Conservation (phyloP, 805 yeast genomes). For the Pichia pseudocactophila region DNA sequence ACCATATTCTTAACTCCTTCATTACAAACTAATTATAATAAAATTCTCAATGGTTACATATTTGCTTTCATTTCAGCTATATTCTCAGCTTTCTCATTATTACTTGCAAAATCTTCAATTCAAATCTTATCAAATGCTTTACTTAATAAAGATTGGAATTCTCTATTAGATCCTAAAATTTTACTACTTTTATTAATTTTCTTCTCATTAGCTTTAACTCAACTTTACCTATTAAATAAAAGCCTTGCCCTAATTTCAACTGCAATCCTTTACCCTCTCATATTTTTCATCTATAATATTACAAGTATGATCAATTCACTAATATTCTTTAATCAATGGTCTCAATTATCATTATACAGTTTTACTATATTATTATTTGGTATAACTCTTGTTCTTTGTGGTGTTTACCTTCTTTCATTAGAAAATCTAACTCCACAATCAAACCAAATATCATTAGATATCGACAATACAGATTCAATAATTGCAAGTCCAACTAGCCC, state of each 20-base stretch:
- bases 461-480: no score
- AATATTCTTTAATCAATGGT: constrained; percentile 46
- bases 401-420: constrained; percentile 62
- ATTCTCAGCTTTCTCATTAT: constrained; percentile 74
- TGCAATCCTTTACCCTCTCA: constrained; percentile 72
- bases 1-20: not conserved
- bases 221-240: constrained; percentile 62
- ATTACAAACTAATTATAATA: no score
- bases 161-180: constrained; percentile 32
- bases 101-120: constrained; percentile 77
- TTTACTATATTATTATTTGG: constrained; percentile 37
- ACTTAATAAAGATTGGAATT: constrained; percentile 22
- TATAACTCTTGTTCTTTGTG: constrained; percentile 46
- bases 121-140: constrained; percentile 50
- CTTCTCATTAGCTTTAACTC: constrained; percentile 57
- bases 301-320: constrained; percentile 59
- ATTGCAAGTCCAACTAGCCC: no score
- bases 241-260: constrained; percentile 68
- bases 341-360: constrained; percentile 26
- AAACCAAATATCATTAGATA: no score
- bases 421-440: constrained; percentile 22
- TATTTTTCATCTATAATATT: constrained; percentile 75
- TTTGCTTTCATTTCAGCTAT: constrained; percentile 69
- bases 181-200: constrained; percentile 48
- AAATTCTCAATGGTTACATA: constrained; percentile 39